A percentile compares a stretch with the other conserved stretches of the same genome.
phyloP scores from a whole-genome alignment of 2,329 filamentous ascomycete species.

The Penicillium occitanis region DNA sequence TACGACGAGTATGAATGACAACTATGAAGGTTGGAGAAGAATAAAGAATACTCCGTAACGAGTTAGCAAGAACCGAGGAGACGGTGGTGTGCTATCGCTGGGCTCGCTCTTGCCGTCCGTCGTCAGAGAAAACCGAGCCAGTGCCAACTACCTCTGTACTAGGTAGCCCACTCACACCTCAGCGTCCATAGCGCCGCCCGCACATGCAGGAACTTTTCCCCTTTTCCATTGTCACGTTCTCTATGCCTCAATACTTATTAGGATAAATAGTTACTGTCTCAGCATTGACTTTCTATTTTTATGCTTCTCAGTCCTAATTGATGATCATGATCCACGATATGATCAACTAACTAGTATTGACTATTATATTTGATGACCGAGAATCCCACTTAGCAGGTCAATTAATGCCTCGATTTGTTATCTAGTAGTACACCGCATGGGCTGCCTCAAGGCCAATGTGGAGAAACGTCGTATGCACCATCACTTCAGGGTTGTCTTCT shows the following conservation, averaged over 20 bases:
- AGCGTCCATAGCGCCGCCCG: slow-evolving; percentile 1
- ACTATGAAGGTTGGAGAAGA: not conserved
- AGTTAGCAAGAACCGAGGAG: not conserved
- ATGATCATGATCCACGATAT: not conserved
- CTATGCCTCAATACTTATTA: not conserved
- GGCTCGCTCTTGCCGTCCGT: slow-evolving; percentile 4
- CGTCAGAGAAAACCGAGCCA: slow-evolving; percentile 5
- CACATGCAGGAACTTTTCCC: slow-evolving; percentile 10
- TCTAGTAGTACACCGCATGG: not conserved
- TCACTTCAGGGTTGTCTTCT: not conserved
- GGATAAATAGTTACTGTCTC: not conserved
- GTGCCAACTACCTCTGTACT: not conserved
- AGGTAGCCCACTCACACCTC: not conserved
- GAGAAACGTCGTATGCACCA: not conserved
- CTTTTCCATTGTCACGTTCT: not conserved
- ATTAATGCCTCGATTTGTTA: not conserved
- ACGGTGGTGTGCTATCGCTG: slow-evolving; percentile 9
- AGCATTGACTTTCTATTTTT: not conserved
- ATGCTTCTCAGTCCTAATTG: not conserved
- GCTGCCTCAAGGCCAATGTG: not conserved
- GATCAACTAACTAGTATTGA: not conserved
- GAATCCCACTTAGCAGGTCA: not conserved
- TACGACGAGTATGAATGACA: not conserved
- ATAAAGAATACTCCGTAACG: too few relatives aligned
- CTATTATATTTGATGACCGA: not conserved